Conservation (phyloP, 176 grass and related monocot species). For the Carex littledalei region DNA sequence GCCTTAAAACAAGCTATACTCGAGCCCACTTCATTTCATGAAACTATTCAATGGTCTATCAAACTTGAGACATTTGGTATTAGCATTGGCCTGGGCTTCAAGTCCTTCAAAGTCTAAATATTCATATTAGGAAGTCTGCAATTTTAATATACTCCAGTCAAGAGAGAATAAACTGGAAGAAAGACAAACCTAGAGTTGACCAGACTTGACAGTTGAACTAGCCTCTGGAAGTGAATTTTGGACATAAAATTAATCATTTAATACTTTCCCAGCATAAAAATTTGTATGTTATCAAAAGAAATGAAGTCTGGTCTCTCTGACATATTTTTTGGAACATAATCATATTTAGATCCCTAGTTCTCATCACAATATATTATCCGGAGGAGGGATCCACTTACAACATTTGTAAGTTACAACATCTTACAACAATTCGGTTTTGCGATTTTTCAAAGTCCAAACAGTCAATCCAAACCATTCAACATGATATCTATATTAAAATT, state of each 20-base stretch:
- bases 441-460: no score
- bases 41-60: neutral
- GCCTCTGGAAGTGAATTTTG: neutral
- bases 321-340: neutral
- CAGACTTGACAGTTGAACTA: neutral
- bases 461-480: no score
- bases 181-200: neutral
- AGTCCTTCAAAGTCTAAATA: constrained; percentile 11
- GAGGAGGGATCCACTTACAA: no score
- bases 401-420: no score
- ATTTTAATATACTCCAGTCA: neutral
- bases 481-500: no score
- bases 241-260: neutral
- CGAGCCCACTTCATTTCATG: neutral
- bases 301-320: neutral
- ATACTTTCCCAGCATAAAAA: neutral
- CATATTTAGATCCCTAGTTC: neutral
- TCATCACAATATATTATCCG: neutral
- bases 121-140: neutral
- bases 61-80: neutral
- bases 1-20: neutral
- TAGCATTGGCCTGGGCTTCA: neutral
- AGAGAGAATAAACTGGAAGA: neutral
- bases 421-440: no score
- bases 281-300: neutral